A percentile compares a stretch with the other conserved stretches of the same genome.
Evolutionary conservation across 2,329 filamentous ascomycete genomes (phyloP).

Genomic region (Cercospora janseana): DNA sequence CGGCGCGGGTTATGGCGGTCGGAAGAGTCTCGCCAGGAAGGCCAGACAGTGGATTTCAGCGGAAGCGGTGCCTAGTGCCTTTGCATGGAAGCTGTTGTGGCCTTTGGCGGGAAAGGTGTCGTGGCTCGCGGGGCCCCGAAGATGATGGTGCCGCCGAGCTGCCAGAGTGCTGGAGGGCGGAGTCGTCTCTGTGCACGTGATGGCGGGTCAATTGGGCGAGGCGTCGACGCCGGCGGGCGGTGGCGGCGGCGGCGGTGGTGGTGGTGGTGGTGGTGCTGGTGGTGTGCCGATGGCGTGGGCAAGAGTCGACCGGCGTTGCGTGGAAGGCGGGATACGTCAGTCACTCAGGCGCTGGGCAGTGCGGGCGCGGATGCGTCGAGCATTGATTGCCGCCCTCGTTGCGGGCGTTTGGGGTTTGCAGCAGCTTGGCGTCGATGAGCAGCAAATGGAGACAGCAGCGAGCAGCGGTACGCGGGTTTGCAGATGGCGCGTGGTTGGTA

Average conservation of each 20-base stretch:
- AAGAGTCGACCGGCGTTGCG: background rate
- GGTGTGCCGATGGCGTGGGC: background rate
- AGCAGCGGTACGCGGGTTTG: background rate
- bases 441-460: background rate
- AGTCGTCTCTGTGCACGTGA: conserved; percentile 6
- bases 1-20: conserved; percentile 43
- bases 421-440: background rate
- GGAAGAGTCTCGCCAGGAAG: conserved; percentile 47
- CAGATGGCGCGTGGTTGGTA: background rate
- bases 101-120: conserved; percentile 12
- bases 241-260: background rate
- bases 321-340: conserved; percentile 4
- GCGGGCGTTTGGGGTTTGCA: background rate
- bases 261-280: background rate
- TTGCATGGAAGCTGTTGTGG: conserved; percentile 32
- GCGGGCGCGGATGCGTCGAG: no score
- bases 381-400: no score
- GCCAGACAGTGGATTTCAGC: conserved; percentile 47
- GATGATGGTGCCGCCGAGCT: conserved; percentile 7
- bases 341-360: no score
- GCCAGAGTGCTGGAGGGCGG: conserved; percentile 12
- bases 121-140: conserved; percentile 11
- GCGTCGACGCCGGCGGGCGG: background rate
- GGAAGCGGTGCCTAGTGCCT: conserved; percentile 33
- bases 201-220: background rate